Percentiles rank a stretch among this genome's conserved stretches.
Evolutionary conservation across 352 stramenopile species (phyloP).

Genomic region (Globisporangium yorkense): DNA sequence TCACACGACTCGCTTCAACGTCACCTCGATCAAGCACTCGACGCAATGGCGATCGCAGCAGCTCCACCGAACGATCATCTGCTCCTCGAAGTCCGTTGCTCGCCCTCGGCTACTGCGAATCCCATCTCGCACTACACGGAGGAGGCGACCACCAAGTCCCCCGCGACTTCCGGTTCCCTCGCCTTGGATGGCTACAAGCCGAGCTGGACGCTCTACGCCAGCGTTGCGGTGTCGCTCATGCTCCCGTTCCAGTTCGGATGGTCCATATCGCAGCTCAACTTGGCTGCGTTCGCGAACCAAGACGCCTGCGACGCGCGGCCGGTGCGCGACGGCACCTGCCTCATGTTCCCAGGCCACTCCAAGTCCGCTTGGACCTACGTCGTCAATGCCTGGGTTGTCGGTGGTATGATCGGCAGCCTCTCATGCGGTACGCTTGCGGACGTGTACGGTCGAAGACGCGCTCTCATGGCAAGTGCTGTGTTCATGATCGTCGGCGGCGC

Average conservation of each 20-base stretch:
- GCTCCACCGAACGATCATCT: not conserved
- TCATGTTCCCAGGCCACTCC: slow-evolving; percentile 31
- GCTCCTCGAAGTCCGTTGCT: not conserved
- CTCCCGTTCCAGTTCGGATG: slow-evolving; percentile 43
- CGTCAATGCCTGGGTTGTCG: slow-evolving; percentile 36
- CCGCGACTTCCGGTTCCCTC: not conserved
- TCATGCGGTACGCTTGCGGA: slow-evolving; percentile 21
- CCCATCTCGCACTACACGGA: not conserved
- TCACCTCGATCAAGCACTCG: not conserved
- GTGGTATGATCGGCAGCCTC: slow-evolving; percentile 35
- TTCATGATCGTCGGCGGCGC: slow-evolving; percentile 30
- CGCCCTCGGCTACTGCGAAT: not conserved
- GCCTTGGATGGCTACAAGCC: not conserved
- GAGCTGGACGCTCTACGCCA: not conserved
- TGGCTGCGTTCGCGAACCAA: slow-evolving; percentile 27
- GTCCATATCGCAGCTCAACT: slow-evolving; percentile 58
- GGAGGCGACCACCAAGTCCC: not conserved
- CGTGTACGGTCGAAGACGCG: slow-evolving; percentile 22
- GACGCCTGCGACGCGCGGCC: slow-evolving; percentile 23
- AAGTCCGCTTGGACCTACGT: slow-evolving; percentile 28
- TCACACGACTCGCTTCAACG: not conserved
- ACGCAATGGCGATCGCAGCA: not conserved
- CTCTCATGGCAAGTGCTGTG: slow-evolving; percentile 21
- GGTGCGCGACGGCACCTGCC: slow-evolving; percentile 22
- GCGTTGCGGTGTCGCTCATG: slow-evolving; percentile 29